Conservation (phyloP, 495 filamentous ascomycete genomes). For the Daldinia caldariorum region DNA sequence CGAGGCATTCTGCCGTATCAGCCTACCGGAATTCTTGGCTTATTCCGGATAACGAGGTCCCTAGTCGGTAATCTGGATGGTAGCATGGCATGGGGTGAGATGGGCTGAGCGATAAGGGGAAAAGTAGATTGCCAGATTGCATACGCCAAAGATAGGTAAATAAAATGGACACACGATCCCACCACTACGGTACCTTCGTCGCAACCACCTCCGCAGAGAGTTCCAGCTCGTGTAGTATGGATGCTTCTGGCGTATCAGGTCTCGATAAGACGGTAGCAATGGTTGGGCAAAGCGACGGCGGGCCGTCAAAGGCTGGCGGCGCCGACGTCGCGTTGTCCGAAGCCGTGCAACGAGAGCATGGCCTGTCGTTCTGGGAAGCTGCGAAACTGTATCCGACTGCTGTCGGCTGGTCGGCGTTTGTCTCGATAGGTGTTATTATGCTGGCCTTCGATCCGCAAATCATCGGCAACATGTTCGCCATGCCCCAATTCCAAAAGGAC, state of each 20-base stretch:
- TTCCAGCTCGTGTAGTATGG: constrained; percentile 21
- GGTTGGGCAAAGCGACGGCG: constrained; percentile 25
- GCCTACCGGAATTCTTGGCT: constrained; percentile 29
- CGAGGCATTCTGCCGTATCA: constrained; percentile 37
- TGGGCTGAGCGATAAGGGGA: constrained; percentile 26
- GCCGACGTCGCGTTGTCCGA: constrained; percentile 44
- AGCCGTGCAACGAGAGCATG: constrained; percentile 50
- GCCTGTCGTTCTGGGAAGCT: constrained; percentile 49
- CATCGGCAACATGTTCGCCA: constrained; percentile 57
- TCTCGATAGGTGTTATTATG: constrained; percentile 60
- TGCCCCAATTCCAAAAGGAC: constrained; percentile 56
- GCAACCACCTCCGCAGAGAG: constrained; percentile 22
- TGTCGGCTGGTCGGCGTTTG: constrained; percentile 54
- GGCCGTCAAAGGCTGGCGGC: constrained; percentile 33
- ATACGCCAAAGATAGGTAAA: constrained; percentile 8
- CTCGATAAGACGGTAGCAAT: constrained; percentile 29
- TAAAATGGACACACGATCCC: constrained; percentile 42
- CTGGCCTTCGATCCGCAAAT: constrained; percentile 57
- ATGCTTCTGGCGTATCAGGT: constrained; percentile 28
- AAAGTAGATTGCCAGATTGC: constrained; percentile 2
- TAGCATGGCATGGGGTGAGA: constrained; percentile 8
- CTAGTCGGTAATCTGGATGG: constrained; percentile 25
- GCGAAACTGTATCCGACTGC: constrained; percentile 54
- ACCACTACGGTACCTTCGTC: constrained; percentile 42
- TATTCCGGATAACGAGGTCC: constrained; percentile 32